Percentiles rank a stretch among this genome's conserved stretches.
These are phyloP conservation scores for Termitomyces sp. DNA, from an alignment of 768 basidiomycete species.

Conservation along the genomic window DNA sequence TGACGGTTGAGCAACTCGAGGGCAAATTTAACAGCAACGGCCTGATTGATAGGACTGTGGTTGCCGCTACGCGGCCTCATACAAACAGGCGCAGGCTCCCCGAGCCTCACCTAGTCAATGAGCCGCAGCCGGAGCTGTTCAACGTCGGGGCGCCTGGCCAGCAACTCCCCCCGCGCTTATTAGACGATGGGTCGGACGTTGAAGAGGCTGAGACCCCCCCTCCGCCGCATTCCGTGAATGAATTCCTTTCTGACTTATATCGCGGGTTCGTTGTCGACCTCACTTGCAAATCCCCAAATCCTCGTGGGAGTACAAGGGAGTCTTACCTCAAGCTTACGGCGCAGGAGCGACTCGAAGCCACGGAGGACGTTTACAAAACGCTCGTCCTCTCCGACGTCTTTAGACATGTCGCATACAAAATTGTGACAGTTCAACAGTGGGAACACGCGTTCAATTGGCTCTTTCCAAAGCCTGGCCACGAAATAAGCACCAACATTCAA, in stretches of 20 bases:
- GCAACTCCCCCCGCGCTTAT: background rate
- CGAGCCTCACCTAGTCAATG: no score
- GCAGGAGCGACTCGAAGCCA: background rate
- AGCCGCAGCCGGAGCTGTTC: no score
- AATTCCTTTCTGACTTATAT: background rate
- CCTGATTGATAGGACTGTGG: no score
- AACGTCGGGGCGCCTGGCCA: no score
- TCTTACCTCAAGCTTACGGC: slow-evolving; percentile 3
- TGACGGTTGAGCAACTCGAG: no score
- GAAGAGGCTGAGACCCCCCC: background rate
- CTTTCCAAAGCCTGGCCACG: background rate
- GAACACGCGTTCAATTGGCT: background rate
- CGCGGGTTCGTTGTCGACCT: background rate
- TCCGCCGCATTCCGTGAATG: background rate
- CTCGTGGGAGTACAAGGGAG: background rate
- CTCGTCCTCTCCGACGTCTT: background rate
- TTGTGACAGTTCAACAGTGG: background rate
- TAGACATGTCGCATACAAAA: background rate
- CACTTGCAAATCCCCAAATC: background rate
- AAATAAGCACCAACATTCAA: background rate
- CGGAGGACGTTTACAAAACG: background rate
- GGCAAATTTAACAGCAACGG: no score
- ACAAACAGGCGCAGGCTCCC: no score
- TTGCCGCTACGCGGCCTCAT: no score
- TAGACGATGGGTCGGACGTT: background rate